Conservation (phyloP, 306 rosid genomes). For the Trichosanthes truncata region DNA sequence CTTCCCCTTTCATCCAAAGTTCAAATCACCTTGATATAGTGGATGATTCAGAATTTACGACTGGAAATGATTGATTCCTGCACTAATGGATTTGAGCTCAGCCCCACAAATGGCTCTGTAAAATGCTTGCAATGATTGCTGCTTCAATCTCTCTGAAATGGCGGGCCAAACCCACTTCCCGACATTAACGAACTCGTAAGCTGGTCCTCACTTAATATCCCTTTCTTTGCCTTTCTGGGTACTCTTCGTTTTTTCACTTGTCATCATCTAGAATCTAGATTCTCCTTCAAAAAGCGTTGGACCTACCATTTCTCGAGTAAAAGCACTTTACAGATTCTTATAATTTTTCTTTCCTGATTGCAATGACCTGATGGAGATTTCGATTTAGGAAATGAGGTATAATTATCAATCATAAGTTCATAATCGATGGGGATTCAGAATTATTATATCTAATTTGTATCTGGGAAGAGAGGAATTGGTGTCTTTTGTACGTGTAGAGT, state of each 20-base stretch:
- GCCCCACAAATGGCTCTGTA: background rate
- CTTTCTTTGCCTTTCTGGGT: background rate
- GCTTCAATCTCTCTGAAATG: background rate
- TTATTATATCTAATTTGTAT: background rate
- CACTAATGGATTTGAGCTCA: background rate
- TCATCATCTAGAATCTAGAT: background rate
- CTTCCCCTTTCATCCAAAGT: background rate
- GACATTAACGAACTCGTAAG: background rate
- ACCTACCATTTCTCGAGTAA: background rate
- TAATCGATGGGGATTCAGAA: background rate
- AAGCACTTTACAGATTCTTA: background rate
- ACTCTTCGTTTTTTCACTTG: background rate
- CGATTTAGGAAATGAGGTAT: background rate
- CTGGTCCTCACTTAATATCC: background rate
- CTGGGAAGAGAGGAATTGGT: background rate
- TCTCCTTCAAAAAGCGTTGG: background rate
- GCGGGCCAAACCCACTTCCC: conserved; percentile 4
- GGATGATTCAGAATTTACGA: background rate
- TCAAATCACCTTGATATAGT: background rate
- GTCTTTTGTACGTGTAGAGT: background rate
- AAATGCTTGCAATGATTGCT: background rate
- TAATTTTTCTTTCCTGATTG: background rate
- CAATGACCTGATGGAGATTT: background rate
- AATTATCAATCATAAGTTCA: background rate
- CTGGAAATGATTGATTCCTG: background rate